A percentile compares a stretch with the other conserved stretches of the same genome.
These are phyloP conservation scores for Andrographis paniculata DNA, from an alignment of 305 asterid species.

Conservation along the genomic window DNA sequence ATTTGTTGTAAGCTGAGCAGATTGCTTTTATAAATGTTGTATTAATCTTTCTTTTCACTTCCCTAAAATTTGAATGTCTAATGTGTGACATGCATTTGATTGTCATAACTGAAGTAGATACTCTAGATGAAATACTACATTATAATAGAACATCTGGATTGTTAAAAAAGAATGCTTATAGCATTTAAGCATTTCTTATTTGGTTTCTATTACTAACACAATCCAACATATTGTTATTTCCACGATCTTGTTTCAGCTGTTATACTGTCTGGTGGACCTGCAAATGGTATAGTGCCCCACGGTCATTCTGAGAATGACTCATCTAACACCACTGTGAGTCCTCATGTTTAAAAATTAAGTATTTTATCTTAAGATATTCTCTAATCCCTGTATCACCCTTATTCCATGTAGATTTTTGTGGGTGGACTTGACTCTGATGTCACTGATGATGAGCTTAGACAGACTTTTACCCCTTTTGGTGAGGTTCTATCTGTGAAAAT, in stretches of 20 bases:
- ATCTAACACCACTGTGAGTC: constrained; percentile 90
- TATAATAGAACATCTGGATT: neutral
- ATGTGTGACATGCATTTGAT: neutral
- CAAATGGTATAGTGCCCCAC: constrained; percentile 52
- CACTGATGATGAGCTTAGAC: constrained; percentile 77
- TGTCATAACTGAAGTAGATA: neutral
- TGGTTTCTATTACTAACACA: neutral
- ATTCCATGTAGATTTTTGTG: constrained; percentile 38
- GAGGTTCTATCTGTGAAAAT: constrained; percentile 84
- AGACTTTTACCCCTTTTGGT: constrained; percentile 68
- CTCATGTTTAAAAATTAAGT: constrained; percentile 17
- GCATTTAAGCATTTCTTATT: neutral
- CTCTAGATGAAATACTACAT: neutral
- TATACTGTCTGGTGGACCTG: constrained; percentile 66
- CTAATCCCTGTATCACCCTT: constrained; percentile 13
- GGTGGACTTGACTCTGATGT: constrained; percentile 97
- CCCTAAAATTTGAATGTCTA: neutral
- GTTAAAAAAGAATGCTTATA: neutral
- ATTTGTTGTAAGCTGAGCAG: neutral
- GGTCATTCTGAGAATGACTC: constrained; percentile 61
- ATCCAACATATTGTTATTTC: neutral
- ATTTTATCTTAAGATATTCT: constrained; percentile 12
- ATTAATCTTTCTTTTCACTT: neutral
- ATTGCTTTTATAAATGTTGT: neutral
- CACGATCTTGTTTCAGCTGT: constrained; percentile 38